Base-by-base conservation (phyloP, 2,329 filamentous ascomycete genomes). In the Penicillium verrucosum region DNA sequence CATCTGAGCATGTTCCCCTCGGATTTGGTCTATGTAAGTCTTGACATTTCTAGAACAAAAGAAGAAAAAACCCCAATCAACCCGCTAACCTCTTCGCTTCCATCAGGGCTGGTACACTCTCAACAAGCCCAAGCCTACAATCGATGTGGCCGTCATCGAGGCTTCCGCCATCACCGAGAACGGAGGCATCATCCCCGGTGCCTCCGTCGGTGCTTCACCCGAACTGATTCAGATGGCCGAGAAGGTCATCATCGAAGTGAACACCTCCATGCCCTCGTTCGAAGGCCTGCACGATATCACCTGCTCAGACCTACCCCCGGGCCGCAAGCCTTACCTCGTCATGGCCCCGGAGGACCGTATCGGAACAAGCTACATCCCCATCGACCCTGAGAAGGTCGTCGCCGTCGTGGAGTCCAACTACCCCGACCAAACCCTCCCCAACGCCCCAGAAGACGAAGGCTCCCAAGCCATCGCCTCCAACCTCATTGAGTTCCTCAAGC, bases 171-270 rank as follows among this genome's bases (percentile, higher is more conserved):
- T 96, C 71, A 90, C 90, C 40, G 89, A 92, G 69, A 89, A 95
- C 70, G 92, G 91, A 60, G 92, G 90, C 63, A 92, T 96, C 67
- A 89, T 96, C 42, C 90, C 89, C 5, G 91, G 92, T 64, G 90
- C 91, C 34, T 91, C 87, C 10, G 90, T 96, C 27, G 91, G 91
- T 53, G 91, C 91, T 12, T 89, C 87, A 3, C 91, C 91, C 5
- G 91, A 96, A 74, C 81, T 96, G 52, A 82, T 96, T 47, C 90
- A 96, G 76, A 90, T 95, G 85, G 90, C 91, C 50, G 90, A 96
- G 73, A 96, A 96, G 80, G 82, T 96, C 76, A 91, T 96, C 69
- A 90, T 96, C 69, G 91, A 96, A 78, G 89, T 96, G 76, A 96
- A 96, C 80, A 96, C 92, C 0, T 80, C 90, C 1, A 84, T 89